Conservation (phyloP, 2,329 filamentous ascomycete genomes). For the Fusarium anthophilum region DNA sequence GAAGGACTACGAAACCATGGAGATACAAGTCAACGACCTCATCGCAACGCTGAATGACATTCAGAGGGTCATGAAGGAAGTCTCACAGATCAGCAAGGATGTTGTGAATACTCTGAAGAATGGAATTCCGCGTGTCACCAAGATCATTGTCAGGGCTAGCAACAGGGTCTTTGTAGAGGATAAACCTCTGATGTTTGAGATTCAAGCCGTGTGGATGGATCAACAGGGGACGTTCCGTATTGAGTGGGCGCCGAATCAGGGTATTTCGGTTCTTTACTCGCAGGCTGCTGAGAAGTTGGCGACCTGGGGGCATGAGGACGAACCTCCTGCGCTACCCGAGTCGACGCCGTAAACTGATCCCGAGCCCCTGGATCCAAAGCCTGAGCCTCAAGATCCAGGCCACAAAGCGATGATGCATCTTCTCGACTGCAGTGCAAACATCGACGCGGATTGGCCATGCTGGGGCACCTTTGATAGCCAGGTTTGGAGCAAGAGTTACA, state of each 20-base stretch:
- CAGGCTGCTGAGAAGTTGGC: background rate
- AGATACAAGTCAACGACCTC: background rate
- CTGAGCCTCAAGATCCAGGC: background rate
- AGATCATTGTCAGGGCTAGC: background rate
- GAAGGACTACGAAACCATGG: background rate
- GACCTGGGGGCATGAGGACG: background rate
- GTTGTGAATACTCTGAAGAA: background rate
- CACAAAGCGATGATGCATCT: background rate
- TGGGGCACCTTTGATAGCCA: background rate
- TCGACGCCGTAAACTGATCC: background rate
- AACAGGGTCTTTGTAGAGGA: background rate
- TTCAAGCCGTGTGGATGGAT: background rate
- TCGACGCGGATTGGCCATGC: background rate
- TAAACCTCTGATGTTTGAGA: background rate
- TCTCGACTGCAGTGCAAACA: fast-evolving
- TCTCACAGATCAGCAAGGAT: background rate
- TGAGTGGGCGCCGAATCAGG: background rate
- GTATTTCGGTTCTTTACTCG: background rate
- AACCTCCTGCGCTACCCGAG: background rate
- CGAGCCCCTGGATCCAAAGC: background rate
- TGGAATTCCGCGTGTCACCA: background rate
- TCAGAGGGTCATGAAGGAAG: background rate
- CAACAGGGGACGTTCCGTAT: background rate
- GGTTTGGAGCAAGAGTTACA: background rate
- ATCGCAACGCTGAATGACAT: background rate